Percentiles rank a stretch among this genome's conserved stretches.
Evolutionary conservation across 345 rosid genomes (phyloP).

Genomic region (Sonneratia caseolaris): DNA sequence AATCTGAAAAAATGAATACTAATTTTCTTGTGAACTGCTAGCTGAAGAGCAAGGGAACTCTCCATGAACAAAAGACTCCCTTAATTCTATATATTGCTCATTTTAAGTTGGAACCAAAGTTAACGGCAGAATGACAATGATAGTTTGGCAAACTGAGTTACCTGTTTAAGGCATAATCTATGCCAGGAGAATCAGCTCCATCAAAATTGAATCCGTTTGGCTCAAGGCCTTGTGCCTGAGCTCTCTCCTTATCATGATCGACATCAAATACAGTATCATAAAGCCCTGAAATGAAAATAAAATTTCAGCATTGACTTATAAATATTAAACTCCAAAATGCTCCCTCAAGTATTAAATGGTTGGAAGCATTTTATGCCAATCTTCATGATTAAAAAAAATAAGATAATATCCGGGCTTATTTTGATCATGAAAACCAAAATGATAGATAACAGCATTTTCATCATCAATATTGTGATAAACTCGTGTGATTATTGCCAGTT

Average conservation of each 20-base stretch:
- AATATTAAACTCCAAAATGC: background rate
- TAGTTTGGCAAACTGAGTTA: slow-evolving; percentile 13
- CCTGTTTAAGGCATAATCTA: slow-evolving; percentile 84
- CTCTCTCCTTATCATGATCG: slow-evolving; percentile 78
- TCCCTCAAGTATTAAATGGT: background rate
- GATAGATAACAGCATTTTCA: no score
- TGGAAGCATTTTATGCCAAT: background rate
- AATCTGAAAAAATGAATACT: no score
- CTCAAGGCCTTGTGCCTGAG: slow-evolving; percentile 67
- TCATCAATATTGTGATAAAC: background rate
- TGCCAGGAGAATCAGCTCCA: slow-evolving; percentile 73
- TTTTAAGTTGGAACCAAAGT: background rate
- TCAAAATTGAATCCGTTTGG: slow-evolving; percentile 91
- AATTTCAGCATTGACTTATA: background rate
- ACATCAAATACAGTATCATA: slow-evolving; percentile 89
- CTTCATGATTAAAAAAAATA: background rate
- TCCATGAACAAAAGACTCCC: background rate
- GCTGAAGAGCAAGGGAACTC: no score
- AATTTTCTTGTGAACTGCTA: no score
- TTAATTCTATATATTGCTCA: background rate
- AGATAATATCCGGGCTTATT: background rate
- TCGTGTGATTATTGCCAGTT: background rate
- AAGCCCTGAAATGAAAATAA: slow-evolving; percentile 40
- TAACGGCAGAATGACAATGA: background rate
- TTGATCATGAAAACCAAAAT: background rate